Percentiles rank a stretch among this genome's conserved stretches.
Conservation (phyloP, 2,329 filamentous ascomycete species). For the Colletotrichum phormii region DNA sequence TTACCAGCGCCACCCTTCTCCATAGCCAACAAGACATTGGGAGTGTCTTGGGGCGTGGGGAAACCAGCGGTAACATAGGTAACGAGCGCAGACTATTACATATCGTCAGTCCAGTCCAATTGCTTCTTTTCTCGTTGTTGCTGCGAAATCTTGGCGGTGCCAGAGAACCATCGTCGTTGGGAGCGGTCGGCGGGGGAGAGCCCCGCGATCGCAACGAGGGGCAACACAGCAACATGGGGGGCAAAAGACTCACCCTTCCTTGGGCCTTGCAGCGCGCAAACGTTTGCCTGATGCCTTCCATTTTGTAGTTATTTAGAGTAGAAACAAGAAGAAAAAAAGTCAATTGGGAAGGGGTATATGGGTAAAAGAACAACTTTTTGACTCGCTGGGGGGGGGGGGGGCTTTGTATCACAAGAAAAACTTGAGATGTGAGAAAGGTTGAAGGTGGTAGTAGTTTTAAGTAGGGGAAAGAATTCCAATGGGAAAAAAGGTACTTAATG, state of each 20-base stretch:
- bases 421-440: not conserved
- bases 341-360: constrained; percentile 23
- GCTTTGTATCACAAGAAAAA: not conserved
- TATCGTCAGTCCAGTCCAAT: constrained; percentile 1
- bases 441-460: constrained; percentile 26
- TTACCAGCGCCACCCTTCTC: constrained; percentile 91
- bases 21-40: constrained; percentile 87
- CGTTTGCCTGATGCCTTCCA: constrained; percentile 70
- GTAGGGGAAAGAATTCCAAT: constrained; percentile 2
- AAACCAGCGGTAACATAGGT: constrained; percentile 97
- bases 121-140: not conserved
- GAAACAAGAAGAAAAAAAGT: not conserved
- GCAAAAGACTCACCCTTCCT: constrained; percentile 60
- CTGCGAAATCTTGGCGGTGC: not conserved
- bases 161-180: not conserved
- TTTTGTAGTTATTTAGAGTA: constrained; percentile 44
- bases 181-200: not conserved
- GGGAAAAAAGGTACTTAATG: not conserved
- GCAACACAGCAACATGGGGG: constrained; percentile 35
- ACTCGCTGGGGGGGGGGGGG: constrained; percentile 16
- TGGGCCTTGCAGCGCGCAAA: constrained; percentile 70
- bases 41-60: constrained; percentile 83
- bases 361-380: not conserved
- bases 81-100: constrained; percentile 80
- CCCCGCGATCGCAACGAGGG: constrained; percentile 41